Evolutionary conservation across 2,329 filamentous ascomycete genomes (phyloP), one percentile per base, ranked within the genome.

Genomic region (Daldinia eschscholtzii): DNA sequence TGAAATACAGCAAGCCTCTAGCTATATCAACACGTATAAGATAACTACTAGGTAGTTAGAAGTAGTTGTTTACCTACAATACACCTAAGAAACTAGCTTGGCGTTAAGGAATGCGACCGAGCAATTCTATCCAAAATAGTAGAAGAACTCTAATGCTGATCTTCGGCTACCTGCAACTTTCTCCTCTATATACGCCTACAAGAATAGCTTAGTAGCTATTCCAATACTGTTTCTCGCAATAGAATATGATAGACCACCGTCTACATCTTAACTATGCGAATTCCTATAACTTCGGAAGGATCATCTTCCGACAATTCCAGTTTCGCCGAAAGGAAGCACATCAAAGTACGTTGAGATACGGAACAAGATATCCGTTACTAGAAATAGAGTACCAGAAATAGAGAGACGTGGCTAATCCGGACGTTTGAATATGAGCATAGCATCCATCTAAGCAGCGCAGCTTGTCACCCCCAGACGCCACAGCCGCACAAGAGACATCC

Each of bases 211-310:
- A 7, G 18, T 9, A 4, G 6, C 39, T 42, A n/a, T 42, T 7
- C n/a, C 2, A n/a, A 42, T 42, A 42, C n/a, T 18, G 1, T 9
- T 44, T 7, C 20, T 23, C 41, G 18, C 12, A n/a, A 23, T 23
- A n/a, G n/a, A n/a, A n/a, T n/a, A n/a, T n/a, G n/a, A n/a, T n/a
- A n/a, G n/a, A n/a, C n/a, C n/a, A n/a, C n/a, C n/a, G n/a, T n/a
- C n/a, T n/a, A 23, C 20, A 23, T 23, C 20, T 23, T 23, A 2
- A 23, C 30, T 10, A 6, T 10, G 30, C 30, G 30, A 33, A 26
- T 15, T 2, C 12, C 62, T 68, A 33, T 58, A 58, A 58, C 66
- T 28, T 39, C 56, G 58, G 58, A 35, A 63, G 66, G 66, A 60
- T 57, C n/a, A n/a, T 15, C 26, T 56, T 37, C 61, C 66, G 57